Conservation (phyloP, 2,329 filamentous ascomycete genomes). For the Harringtonia lauricola region DNA sequence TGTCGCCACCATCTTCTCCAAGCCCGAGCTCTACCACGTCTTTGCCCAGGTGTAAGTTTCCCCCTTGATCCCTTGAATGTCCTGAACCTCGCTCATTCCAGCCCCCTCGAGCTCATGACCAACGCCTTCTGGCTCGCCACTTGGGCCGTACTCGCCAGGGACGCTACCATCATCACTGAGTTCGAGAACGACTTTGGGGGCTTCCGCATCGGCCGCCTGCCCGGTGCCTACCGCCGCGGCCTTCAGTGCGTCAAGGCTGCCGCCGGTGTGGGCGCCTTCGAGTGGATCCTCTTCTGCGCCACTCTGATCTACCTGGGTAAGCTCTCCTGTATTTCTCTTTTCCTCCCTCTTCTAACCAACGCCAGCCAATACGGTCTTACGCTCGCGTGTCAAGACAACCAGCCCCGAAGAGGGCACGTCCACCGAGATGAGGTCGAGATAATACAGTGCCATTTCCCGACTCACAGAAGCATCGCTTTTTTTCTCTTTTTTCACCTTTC, state of each 20-base stretch:
- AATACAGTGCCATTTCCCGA: no score
- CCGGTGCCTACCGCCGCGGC: conserved; percentile 2
- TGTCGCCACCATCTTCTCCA: conserved; percentile 5
- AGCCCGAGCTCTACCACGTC: conserved; percentile 9
- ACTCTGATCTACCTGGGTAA: conserved; percentile 10
- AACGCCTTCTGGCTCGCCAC: conserved; percentile 13
- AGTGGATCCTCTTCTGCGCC: conserved; percentile 12
- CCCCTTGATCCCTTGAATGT: no score
- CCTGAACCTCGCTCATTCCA: background rate
- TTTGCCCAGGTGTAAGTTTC: conserved; percentile 9
- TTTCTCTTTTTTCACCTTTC: no score
- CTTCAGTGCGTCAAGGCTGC: conserved; percentile 12
- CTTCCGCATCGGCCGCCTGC: background rate
- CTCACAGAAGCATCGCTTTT: no score
- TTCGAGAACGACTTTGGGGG: conserved; percentile 1
- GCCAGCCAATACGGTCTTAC: no score
- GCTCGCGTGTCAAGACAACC: no score
- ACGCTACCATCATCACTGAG: conserved; percentile 4
- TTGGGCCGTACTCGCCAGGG: conserved; percentile 13
- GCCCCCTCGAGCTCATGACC: conserved; percentile 9
- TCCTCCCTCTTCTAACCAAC: no score
- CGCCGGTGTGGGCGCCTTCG: conserved; percentile 11
- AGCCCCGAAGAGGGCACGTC: no score
- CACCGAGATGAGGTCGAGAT: no score
- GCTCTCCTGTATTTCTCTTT: background rate